Conservation (phyloP, 306 rosid genomes). For the Cucumis hystrix region DNA sequence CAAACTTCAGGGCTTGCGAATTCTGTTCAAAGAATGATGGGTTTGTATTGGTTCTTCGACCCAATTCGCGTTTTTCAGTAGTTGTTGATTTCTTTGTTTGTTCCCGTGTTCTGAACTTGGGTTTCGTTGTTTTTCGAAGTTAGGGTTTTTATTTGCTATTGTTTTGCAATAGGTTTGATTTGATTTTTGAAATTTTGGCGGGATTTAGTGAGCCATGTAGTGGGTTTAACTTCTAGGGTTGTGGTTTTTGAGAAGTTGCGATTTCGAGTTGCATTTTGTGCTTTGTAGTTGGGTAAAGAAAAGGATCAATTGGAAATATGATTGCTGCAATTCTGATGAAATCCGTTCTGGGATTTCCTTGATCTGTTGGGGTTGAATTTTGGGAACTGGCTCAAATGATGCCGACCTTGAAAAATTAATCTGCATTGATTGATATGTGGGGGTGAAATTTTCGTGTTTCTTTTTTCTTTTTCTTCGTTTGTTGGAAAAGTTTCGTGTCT, state of each 20-base stretch:
- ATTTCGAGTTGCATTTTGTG: constrained; percentile 56
- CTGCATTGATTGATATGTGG: constrained; percentile 21
- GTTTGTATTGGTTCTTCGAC: constrained; percentile 33
- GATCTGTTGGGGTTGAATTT: not conserved
- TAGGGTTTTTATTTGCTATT: constrained; percentile 45
- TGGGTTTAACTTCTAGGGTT: constrained; percentile 83
- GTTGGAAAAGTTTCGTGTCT: constrained; percentile 27
- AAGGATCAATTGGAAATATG: constrained; percentile 22
- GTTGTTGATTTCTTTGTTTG: constrained; percentile 6
- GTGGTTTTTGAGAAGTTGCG: constrained; percentile 37
- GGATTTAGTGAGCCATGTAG: constrained; percentile 23
- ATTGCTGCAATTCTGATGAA: constrained; percentile 14
- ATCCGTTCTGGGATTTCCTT: not conserved
- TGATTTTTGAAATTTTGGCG: constrained; percentile 20
- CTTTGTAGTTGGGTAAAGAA: constrained; percentile 28
- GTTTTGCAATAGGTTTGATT: constrained; percentile 24
- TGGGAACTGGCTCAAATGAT: not conserved
- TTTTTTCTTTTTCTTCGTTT: not conserved
- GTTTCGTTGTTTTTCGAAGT: constrained; percentile 26
- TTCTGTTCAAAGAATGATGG: constrained; percentile 29
- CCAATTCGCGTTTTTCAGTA: constrained; percentile 28
- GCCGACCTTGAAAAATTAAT: not conserved
- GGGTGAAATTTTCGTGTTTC: constrained; percentile 27
- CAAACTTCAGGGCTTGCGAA: constrained; percentile 39
- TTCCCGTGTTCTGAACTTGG: constrained; percentile 18